phyloP scores from a whole-genome alignment of 2,329 filamentous ascomycete species.

The Cordyceps cateniannulata region DNA sequence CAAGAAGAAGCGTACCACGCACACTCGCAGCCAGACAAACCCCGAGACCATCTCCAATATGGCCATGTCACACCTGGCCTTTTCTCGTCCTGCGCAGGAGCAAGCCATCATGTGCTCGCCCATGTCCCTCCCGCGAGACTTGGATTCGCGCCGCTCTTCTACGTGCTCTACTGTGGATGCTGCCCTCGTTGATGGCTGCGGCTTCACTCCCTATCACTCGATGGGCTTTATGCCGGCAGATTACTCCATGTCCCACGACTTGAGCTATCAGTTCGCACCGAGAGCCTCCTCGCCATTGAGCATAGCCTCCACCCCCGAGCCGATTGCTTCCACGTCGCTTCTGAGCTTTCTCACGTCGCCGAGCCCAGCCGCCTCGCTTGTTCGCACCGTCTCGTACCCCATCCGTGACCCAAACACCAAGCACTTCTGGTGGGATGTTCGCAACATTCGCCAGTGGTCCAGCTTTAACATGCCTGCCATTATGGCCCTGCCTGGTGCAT shows the following conservation, averaged over 20 bases:
- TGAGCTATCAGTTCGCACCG: slow-evolving; percentile 39
- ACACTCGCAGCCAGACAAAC: slow-evolving; percentile 55
- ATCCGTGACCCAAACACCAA: slow-evolving; percentile 61
- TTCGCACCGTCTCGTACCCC: slow-evolving; percentile 68
- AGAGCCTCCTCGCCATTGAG: slow-evolving; percentile 41
- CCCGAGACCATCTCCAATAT: slow-evolving; percentile 45
- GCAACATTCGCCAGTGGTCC: slow-evolving; percentile 78
- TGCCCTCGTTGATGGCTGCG: slow-evolving; percentile 62
- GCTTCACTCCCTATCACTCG: slow-evolving; percentile 79
- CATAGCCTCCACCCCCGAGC: slow-evolving; percentile 35
- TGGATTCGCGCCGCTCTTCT: slow-evolving; percentile 51
- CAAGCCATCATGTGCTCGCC: slow-evolving; percentile 60
- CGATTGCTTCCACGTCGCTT: slow-evolving; percentile 58
- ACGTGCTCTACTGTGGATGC: slow-evolving; percentile 61
- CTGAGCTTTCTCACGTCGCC: slow-evolving; percentile 69
- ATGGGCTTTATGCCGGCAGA: slow-evolving; percentile 43
- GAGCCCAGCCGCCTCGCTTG: slow-evolving; percentile 77
- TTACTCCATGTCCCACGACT: slow-evolving; percentile 24
- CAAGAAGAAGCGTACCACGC: slow-evolving; percentile 32
- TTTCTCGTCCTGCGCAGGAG: slow-evolving; percentile 21
- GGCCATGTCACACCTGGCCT: slow-evolving; percentile 29
- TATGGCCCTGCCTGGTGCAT: slow-evolving; percentile 64
- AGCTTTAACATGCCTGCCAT: slow-evolving; percentile 70
- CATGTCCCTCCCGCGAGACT: slow-evolving; percentile 45
- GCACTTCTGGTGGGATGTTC: slow-evolving; percentile 95